Evolutionary conservation across 2,329 filamentous ascomycete genomes (phyloP).

Genomic region (Trichoderma hamatum): DNA sequence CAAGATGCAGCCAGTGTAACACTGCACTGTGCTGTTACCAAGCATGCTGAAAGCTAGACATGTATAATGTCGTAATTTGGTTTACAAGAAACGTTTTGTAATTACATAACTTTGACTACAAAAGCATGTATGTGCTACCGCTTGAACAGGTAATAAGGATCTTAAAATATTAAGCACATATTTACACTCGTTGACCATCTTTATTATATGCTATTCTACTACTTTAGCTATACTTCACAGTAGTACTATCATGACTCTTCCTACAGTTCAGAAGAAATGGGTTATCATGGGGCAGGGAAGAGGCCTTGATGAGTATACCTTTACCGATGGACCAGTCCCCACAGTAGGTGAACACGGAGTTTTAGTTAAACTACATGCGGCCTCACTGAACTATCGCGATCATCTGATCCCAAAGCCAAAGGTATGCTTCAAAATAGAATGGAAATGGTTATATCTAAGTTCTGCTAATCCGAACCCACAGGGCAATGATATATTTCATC

Average conservation of each 20-base stretch:
- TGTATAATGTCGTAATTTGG: background rate
- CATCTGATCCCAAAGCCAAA: background rate
- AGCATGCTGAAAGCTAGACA: background rate
- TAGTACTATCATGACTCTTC: background rate
- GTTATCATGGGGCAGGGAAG: background rate
- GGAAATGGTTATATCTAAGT: background rate
- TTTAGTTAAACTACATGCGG: background rate
- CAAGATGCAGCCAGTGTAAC: background rate
- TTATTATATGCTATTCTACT: background rate
- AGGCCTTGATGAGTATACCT: background rate
- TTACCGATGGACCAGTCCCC: background rate
- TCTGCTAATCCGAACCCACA: background rate
- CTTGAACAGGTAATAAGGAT: background rate
- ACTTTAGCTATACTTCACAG: background rate
- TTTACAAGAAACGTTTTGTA: background rate
- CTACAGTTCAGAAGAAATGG: background rate
- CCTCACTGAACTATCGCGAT: background rate
- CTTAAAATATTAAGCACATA: background rate
- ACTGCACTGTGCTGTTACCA: background rate
- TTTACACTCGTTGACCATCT: background rate
- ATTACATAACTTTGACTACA: background rate
- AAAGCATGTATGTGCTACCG: background rate
- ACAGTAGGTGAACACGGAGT: background rate
- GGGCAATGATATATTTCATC: background rate
- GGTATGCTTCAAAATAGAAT: background rate